Evolutionary conservation across 2,329 filamentous ascomycete genomes (phyloP), one percentile per base, ranked within the genome.

Genomic region (Cadophora malorum): DNA sequence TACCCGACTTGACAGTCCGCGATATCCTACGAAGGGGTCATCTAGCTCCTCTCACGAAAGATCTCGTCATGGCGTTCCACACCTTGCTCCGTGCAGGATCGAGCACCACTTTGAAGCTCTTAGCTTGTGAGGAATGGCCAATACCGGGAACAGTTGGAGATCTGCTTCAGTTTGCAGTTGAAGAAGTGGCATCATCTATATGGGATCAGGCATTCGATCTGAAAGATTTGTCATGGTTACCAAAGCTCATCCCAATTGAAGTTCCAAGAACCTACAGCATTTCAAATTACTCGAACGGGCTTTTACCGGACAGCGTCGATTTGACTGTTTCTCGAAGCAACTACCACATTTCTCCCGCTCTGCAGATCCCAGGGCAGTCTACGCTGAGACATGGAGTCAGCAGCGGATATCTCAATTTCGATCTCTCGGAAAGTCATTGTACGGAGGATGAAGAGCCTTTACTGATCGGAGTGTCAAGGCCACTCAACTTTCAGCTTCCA

Each of bases 21-120:
- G 49, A 52, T 52, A 52, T 52, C 49, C 28, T 52, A 52, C 49
- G 49, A 52, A 52, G 49, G 14, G 49, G 49, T 14, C 49, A 52
- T 14, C 49, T 52, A 9, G 49, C 49, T 28, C 49, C 49, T 12
- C 10, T 52, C 5, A 52, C 49, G 4, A 52, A 52, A 14, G 49
- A 52, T 52, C 49, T 52, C 21, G 49, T 52, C 49, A 52, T 52
- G 49, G 49, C 49, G 2, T 52, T 52, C 4, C 49, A 52, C 49
- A 28, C 49, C 2, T 9, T 52, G 6, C n/a, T 52, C 5, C 49
- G 49, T 52, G 49, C 49, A 12, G n/a, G 5, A 10, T 52, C 49
- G 2, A 52, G 21, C 23, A 52, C 49, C 8, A 52, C 49, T 52
- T 25, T 52, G 23, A 52, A 52, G 49, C 49, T 52, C 21, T 28